Base-by-base conservation (phyloP, 176 grass and related monocot species). In the Cenchrus fungigraminus region DNA sequence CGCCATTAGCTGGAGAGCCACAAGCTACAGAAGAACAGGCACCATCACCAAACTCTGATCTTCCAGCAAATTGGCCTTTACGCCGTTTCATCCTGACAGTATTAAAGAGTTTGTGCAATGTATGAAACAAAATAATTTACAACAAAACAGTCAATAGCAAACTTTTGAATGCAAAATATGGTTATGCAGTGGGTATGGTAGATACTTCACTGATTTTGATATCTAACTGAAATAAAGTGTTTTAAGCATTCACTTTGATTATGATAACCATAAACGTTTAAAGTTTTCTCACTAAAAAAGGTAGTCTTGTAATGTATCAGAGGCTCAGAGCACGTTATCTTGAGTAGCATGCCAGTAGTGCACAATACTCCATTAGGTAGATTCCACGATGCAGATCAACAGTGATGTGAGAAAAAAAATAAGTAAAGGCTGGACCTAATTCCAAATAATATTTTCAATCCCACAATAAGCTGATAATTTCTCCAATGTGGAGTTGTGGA, bases 1-100 rank as follows among this genome's bases (percentile, higher is more conserved):
- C 80, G 65, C 65, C 44, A 7, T 77, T 72, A 80, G 70, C 49
- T 78, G 69, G 55, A 68, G 81, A 73, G 61, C 37, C 85, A 66
- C 76, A 85, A 82, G 84, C 78, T 56, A 65, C 84, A 78, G 84
- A 90, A 54, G 84, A 86, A 67, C 76, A 85, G 66, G 76, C 77
- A 72, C 46, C 81, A 73, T 87, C 87, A 37, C 66, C 84, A 82
- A 86, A 86, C 66, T 92, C 82, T 60, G 77, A 67, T 51, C 85
- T 87, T 32, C 87, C 91, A 82, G 87, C 87, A 82, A 92, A 92
- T 68, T 90, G 91, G 43, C 91, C 91, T 81, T 87, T 92, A 66
- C 76, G 72, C 22, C 81, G 87, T 74, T 85, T 92, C 91, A 92
- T 92, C 84, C 91, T 92, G 71, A 55, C 6, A 85, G 43, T 37